Evolutionary conservation across 106 monocot genomes (phyloP), one percentile per base, ranked within the genome.

Genomic region (Phalaenopsis aphrodite): DNA sequence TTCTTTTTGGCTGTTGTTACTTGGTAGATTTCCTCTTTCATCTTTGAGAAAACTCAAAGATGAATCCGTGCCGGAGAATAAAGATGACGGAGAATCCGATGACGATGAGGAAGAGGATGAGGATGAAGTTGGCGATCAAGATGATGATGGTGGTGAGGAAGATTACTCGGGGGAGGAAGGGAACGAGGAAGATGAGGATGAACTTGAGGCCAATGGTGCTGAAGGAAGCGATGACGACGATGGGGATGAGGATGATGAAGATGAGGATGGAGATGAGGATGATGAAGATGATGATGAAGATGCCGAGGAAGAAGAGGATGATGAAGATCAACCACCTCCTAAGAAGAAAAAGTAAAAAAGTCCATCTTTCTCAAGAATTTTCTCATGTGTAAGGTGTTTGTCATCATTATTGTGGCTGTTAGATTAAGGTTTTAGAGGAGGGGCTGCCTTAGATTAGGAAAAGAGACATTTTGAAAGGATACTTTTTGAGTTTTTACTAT

Each of bases 1-100:
- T 19, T 42, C 5, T 74, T 52, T 52, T 52, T 52, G 10, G 52
- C 52, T 52, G 52, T 14, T 52, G 10, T 52, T 52, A 52, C 15
- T 52, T 52, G 48, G 49, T 76, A 76, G 76, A 42, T 76, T 76
- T 42, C 76, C 76, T 18, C 49, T 76, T 3, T 76, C 76, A 48
- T 49, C 76, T n/a, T 24, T 76, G 5, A 16, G 76, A 3, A 49
- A 19, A 24, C 24, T 24, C 12, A 49, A 49, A 9, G 30, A 17
- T 49, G 76, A 76, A 42, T 0, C 76, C 49, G n/a, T 76, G 41
- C 76, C 76, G 1, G 76, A 76, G 49, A 24, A 30, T 15, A 76
- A 76, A 19, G 76, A 76, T 76, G 76, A 47, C 12, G 76, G 76
- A 10, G 76, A 76, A 42, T 76, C 76, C 14, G 76, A 76, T 76